Base-by-base conservation (phyloP, 257 asterid genomes). In the Schizonepeta tenuifolia region DNA sequence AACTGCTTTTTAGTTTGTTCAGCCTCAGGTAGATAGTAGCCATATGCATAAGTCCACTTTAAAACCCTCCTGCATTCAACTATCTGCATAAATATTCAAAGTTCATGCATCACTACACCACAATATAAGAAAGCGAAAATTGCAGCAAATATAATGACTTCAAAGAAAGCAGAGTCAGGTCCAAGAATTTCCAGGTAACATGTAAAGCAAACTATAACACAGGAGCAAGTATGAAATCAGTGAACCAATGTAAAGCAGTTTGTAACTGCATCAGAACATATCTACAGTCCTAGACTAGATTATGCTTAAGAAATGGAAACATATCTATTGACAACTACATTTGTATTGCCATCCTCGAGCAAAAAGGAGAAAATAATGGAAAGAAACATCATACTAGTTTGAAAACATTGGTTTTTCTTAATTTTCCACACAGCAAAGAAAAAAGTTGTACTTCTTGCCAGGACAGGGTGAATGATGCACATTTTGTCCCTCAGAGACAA, bases 11-110 rank as follows among this genome's bases (percentile, higher is more conserved):
- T 86, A 10, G 91, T 78, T 0, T 79, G 78, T 80, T 90, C 99
- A 18, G 73, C 71, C 80, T 88, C 98, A 2, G 93, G 96, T 54
- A 90, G 80, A 86, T 95, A 95, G 81, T 71, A 95, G 49, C 98
- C 99, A 78, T 92, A 95, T n/a, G 98, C 87, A 67, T 95, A 95
- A 22, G 99, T 95, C 99, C 99, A 95, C 69, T 95, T 95, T 51
- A 95, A 83, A 47, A 95, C 99, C 84, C 98, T 85, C 83, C 99
- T 81, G 79, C 99, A 95, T 79, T 95, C 99, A 75, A 92, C 96
- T 26, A 95, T 92, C 99, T 95, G 96, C 82, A 86, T 41, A 69
- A 63, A 57, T 26, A n/a, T 57, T 67, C 62, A 72, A 44, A 68
- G 57, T 53, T 22, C 67, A 74, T 49, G 56, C 55, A 56, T 59